A percentile compares a stretch with the other conserved stretches of the same genome.
phyloP scores from a whole-genome alignment of 345 rosid species.

The Eucalyptus guilfoylei region DNA sequence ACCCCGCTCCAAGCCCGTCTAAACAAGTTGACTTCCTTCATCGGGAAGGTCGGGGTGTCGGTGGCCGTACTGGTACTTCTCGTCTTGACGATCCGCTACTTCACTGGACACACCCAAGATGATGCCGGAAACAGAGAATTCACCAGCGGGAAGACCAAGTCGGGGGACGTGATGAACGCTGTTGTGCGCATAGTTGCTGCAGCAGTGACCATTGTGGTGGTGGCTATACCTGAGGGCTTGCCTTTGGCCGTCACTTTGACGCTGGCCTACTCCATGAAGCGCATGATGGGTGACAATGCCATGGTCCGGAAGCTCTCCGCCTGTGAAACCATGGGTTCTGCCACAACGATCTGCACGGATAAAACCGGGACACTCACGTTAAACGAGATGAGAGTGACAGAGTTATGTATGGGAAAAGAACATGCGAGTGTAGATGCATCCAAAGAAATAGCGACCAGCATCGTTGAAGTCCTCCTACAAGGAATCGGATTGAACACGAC shows the following conservation, averaged over 20 bases:
- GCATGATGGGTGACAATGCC: constrained; percentile 77
- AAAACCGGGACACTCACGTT: constrained; percentile 82
- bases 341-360: constrained; percentile 60
- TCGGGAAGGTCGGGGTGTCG: constrained; percentile 50
- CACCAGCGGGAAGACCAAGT: constrained; percentile 25
- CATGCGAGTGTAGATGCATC: not conserved
- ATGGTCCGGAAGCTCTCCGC: constrained; percentile 75
- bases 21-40: constrained; percentile 48
- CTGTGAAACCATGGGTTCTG: constrained; percentile 91
- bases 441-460: not conserved
- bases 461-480: constrained; percentile 33
- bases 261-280: constrained; percentile 73
- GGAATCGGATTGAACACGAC: constrained; percentile 67
- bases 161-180: constrained; percentile 33
- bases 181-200: constrained; percentile 57
- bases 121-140: constrained; percentile 34
- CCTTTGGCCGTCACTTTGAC: constrained; percentile 78
- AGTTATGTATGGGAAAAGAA: constrained; percentile 54
- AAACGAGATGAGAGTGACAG: constrained; percentile 56
- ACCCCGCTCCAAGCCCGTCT: constrained; percentile 66
- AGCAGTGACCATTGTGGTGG: constrained; percentile 78
- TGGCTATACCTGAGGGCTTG: constrained; percentile 75
- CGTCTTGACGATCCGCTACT: constrained; percentile 48
- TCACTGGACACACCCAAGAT: constrained; percentile 53
- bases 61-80: constrained; percentile 60